These are phyloP conservation scores for Neurospora sp. DNA, from an alignment of 495 filamentous ascomycete genomes.

Conservation along the genomic window DNA sequence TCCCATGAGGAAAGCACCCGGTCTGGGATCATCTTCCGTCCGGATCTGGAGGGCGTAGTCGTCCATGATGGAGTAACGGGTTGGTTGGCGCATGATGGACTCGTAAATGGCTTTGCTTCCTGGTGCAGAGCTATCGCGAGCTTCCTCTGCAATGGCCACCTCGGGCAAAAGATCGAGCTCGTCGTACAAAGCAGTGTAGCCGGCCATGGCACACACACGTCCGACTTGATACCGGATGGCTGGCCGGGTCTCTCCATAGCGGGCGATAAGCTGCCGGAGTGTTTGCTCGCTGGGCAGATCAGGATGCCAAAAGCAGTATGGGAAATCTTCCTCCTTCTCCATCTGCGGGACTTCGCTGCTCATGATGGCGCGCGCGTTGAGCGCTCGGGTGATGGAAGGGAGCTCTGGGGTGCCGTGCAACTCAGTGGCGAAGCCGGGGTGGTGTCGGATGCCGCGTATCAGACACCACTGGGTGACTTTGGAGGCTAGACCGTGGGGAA, in stretches of 20 bases:
- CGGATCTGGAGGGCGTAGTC: conserved; percentile 1
- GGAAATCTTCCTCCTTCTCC: conserved; percentile 13
- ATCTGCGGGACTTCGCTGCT: conserved; percentile 27
- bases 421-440: conserved; percentile 14
- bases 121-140: conserved; percentile 1
- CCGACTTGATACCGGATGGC: conserved; percentile 10
- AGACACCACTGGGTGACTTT: conserved; percentile 6
- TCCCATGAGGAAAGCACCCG: not conserved
- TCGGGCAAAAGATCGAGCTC: conserved; percentile 12
- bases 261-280: conserved; percentile 14
- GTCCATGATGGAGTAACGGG: not conserved
- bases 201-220: conserved; percentile 11
- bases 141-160: conserved; percentile 12
- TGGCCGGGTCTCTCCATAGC: conserved; percentile 3
- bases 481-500: not conserved
- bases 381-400: conserved; percentile 16
- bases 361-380: conserved; percentile 31
- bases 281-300: conserved; percentile 25
- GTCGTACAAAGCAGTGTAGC: conserved; percentile 8
- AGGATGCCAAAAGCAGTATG: conserved; percentile 38
- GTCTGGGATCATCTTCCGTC: not conserved
- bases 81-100: not conserved
- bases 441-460: conserved; percentile 18
- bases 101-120: not conserved
- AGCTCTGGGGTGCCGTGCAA: conserved; percentile 5